phyloP scores from a whole-genome alignment of 108 stramenopile genomes.

The Nitzschia sp. region DNA sequence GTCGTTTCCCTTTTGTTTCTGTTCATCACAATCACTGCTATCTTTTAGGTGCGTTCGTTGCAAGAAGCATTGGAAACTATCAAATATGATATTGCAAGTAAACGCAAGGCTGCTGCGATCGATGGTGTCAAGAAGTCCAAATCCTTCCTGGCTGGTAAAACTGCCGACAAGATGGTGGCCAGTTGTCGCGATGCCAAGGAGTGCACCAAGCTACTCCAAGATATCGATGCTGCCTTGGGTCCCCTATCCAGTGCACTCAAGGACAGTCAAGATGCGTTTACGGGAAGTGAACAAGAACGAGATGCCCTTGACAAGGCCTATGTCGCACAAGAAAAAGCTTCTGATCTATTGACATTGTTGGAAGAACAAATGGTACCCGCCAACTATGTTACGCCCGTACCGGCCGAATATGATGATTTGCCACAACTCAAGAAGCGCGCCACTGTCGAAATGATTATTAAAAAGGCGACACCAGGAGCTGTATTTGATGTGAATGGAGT shows the following conservation, averaged over 20 bases:
- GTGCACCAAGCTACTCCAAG: slow-evolving; percentile 47
- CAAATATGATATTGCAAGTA: slow-evolving; percentile 74
- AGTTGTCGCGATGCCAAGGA: slow-evolving; percentile 60
- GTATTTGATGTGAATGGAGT: slow-evolving; percentile 86
- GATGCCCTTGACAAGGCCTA: slow-evolving; percentile 83
- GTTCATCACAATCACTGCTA: too few relatives aligned
- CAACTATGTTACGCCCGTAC: slow-evolving; percentile 78
- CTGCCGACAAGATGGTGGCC: slow-evolving; percentile 68
- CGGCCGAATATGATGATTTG: slow-evolving; percentile 80
- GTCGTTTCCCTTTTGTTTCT: too few relatives aligned
- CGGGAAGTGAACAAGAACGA: slow-evolving; percentile 88
- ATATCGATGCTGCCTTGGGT: slow-evolving; percentile 57
- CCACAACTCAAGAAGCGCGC: slow-evolving; percentile 88
- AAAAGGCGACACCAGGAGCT: slow-evolving; percentile 70
- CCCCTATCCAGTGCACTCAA: slow-evolving; percentile 59
- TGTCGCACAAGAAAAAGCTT: slow-evolving; percentile 60
- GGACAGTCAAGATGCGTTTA: slow-evolving; percentile 58
- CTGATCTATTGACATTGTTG: slow-evolving; percentile 65
- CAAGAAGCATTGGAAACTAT: slow-evolving; percentile 83
- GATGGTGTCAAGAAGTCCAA: slow-evolving; percentile 84
- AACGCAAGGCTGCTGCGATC: slow-evolving; percentile 81
- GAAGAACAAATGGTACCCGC: slow-evolving; percentile 93
- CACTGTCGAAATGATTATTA: slow-evolving; percentile 89
- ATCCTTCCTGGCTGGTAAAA: slow-evolving; percentile 46
- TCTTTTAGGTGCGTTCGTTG: slow-evolving; percentile 70